Conservation (phyloP, 768 basidiomycete genomes). For the Heimioporus sp. region DNA sequence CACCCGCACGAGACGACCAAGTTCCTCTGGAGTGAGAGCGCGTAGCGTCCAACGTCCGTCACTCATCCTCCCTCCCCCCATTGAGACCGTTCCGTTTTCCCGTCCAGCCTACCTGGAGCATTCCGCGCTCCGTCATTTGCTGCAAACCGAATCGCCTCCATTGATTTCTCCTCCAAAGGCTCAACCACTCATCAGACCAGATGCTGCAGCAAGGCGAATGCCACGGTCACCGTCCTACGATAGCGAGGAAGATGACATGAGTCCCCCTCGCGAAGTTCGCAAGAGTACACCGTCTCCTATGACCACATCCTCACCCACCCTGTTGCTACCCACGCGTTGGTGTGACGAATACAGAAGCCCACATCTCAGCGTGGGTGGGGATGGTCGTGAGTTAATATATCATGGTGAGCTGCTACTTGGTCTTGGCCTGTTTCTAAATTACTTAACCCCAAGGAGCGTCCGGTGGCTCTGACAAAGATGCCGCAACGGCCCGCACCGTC, state of each 20-base stretch:
- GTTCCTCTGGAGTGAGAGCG: slow-evolving; percentile 33
- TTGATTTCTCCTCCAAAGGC: slow-evolving; percentile 38
- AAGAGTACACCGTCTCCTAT: slow-evolving; percentile 23
- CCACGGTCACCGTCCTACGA: slow-evolving; percentile 47
- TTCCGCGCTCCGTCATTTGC: slow-evolving; percentile 67
- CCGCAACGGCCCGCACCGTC: slow-evolving; percentile 77
- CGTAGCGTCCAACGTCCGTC: slow-evolving; percentile 24
- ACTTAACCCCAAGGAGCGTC: slow-evolving; percentile 41
- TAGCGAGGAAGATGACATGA: slow-evolving; percentile 68
- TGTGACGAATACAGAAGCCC: slow-evolving; percentile 63
- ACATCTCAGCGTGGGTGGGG: slow-evolving; percentile 57
- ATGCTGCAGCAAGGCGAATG: slow-evolving; percentile 18
- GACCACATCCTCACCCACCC: slow-evolving; percentile 33
- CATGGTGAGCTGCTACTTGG: slow-evolving; percentile 46
- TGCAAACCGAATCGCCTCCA: slow-evolving; percentile 51
- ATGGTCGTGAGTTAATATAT: slow-evolving; percentile 74
- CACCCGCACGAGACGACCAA: slow-evolving; percentile 46
- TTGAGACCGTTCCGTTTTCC: slow-evolving; percentile 44
- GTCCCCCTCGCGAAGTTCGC: slow-evolving; percentile 43
- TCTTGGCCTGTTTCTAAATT: neutral
- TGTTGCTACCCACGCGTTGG: slow-evolving; percentile 77
- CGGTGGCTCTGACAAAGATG: slow-evolving; percentile 71
- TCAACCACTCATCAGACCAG: slow-evolving; percentile 28
- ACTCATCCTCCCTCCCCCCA: slow-evolving; percentile 28
- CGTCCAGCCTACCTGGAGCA: slow-evolving; percentile 76